Base-by-base conservation (phyloP, 2,329 filamentous ascomycete species). In the Monascus ruber region DNA sequence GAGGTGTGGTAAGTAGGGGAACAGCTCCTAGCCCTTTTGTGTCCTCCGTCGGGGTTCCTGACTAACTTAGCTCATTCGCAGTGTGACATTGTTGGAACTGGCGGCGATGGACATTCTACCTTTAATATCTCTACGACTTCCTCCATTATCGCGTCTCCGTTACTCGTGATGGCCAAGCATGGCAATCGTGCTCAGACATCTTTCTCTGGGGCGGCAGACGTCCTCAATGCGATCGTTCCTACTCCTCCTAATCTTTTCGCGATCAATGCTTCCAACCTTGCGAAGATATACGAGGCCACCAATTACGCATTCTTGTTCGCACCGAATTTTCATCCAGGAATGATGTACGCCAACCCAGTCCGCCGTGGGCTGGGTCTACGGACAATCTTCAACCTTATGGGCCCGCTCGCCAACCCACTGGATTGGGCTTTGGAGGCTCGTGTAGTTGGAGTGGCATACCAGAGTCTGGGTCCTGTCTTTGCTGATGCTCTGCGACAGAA, bases 101-200 rank as follows among this genome's bases (percentile, higher is more conserved):
- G 91, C 49, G 91, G 91, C 56, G 91, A 98, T 68, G 82, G 83
- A 17, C 88, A 96, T 72, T 86, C 94, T 63, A 98, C 91, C 28
- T 98, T 94, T 77, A 98, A 98, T 63, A 89, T 98, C 59, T 91
- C 83, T 51, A 98, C 91, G 4, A 94, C 91, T 5, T 79, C 91
- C 2, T 94, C 87, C 11, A 95, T 98, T 56, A 71, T 98, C 36
- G 86, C 85, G 35, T 93, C 87, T 5, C 79, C 87, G 4, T 70
- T 93, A 26, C 75, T 98, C 29, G 73, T 93, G 53, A 74, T 94
- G 41, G 85, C 84, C 48, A 98, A 98, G 68, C 91, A 98, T 66
- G 91, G 91, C 47, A 98, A 98, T 70, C 81, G 83, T 49, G 88
- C 91, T 33, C 91, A 87, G 39, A 96, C 91, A 3, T 95, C 88